A percentile compares a stretch with the other conserved stretches of the same genome.
Evolutionary conservation across 208 protist genomes (phyloP).

Genomic region (Phytomonas sp.): DNA sequence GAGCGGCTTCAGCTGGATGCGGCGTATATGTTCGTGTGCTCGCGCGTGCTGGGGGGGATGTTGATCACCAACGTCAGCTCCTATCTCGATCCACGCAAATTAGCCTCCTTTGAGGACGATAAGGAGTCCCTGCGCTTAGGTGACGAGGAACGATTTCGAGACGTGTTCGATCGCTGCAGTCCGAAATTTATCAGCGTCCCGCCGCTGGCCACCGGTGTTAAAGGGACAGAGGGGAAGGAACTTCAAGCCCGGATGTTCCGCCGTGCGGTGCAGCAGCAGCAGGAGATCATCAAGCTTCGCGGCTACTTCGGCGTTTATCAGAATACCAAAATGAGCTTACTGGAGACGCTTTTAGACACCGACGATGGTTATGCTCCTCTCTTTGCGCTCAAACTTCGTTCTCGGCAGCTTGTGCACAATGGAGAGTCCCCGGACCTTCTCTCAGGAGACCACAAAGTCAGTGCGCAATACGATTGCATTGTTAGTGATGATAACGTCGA

Average conservation of each 20-base stretch:
- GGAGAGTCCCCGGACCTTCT: slow-evolving; percentile 66
- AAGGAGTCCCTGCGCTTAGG: slow-evolving; percentile 67
- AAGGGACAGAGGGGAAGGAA: slow-evolving; percentile 77
- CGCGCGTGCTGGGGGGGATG: slow-evolving; percentile 79
- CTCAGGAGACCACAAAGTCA: slow-evolving; percentile 59
- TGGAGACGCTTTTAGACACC: slow-evolving; percentile 74
- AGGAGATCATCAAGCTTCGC: slow-evolving; percentile 79
- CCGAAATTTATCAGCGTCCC: slow-evolving; percentile 84
- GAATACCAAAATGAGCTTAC: slow-evolving; percentile 73
- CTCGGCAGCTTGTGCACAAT: slow-evolving; percentile 83
- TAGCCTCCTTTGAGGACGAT: slow-evolving; percentile 72
- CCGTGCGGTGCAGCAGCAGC: slow-evolving; percentile 83
- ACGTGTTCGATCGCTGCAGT: slow-evolving; percentile 86
- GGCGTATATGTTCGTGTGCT: slow-evolving; percentile 74
- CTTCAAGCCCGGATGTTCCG: slow-evolving; percentile 86
- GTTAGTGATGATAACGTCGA: slow-evolving; percentile 76
- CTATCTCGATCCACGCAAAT: slow-evolving; percentile 47
- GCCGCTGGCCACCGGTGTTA: slow-evolving; percentile 30
- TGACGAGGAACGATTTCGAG: slow-evolving; percentile 85
- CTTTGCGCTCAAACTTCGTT: slow-evolving; percentile 81
- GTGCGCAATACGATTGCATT: slow-evolving; percentile 75
- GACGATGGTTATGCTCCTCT: slow-evolving; percentile 72
- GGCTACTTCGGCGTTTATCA: slow-evolving; percentile 88
- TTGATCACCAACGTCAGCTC: slow-evolving; percentile 55
- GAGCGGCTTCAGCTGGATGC: slow-evolving; percentile 78